Percentiles rank a stretch among this genome's conserved stretches.
Evolutionary conservation across 805 yeast species (phyloP).

Genomic region (Kodamaea sagamina): DNA sequence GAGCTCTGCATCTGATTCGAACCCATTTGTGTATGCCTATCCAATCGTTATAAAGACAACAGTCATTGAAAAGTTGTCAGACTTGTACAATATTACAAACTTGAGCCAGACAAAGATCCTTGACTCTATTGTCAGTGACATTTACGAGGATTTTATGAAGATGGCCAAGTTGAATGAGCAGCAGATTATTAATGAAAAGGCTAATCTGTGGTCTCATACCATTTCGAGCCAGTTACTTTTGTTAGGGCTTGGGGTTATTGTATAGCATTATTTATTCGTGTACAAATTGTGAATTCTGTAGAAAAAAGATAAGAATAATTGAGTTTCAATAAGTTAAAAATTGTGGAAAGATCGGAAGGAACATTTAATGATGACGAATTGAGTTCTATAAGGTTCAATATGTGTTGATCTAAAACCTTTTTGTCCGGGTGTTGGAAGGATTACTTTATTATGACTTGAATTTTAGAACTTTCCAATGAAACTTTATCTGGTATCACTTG

Average conservation of each 20-base stretch:
- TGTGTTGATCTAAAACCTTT: too few relatives aligned
- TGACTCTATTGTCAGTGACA: conserved; percentile 55
- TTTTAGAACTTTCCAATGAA: too few relatives aligned
- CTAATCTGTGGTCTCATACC: conserved; percentile 58
- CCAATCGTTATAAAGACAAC: conserved; percentile 42
- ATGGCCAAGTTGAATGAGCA: conserved; percentile 58
- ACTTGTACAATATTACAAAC: conserved; percentile 38
- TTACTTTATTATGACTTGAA: too few relatives aligned
- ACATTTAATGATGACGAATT: too few relatives aligned
- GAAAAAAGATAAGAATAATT: too few relatives aligned
- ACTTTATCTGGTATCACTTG: too few relatives aligned
- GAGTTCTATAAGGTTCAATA: too few relatives aligned
- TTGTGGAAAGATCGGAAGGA: too few relatives aligned
- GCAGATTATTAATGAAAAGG: conserved; percentile 44
- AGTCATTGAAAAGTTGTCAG: conserved; percentile 41
- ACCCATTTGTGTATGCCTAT: conserved; percentile 9
- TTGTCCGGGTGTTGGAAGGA: too few relatives aligned
- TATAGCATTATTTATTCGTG: conserved; percentile 24
- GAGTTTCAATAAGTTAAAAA: too few relatives aligned
- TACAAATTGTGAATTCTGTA: not conserved
- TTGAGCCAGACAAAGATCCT: conserved; percentile 47
- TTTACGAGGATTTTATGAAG: conserved; percentile 57
- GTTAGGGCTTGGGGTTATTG: conserved; percentile 62
- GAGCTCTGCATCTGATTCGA: not conserved
- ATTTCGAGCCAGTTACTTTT: conserved; percentile 58